A percentile compares a stretch with the other conserved stretches of the same genome.
Evolutionary conservation across 2,329 filamentous ascomycete species (phyloP).

Genomic region (Aureobasidium sp.): DNA sequence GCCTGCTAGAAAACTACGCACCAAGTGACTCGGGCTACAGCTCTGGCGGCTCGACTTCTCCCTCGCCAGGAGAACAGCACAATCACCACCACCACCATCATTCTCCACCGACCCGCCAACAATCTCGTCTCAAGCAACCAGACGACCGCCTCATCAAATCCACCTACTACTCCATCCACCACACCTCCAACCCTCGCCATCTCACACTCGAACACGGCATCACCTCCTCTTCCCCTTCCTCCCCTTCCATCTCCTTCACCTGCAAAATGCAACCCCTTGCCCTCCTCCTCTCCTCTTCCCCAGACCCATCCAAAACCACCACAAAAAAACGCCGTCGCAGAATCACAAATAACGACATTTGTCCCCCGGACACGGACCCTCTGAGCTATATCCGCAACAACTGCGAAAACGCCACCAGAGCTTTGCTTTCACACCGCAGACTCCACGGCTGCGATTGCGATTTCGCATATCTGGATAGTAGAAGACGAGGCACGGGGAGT

Average conservation of each 20-base stretch:
- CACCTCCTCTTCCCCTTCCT: not conserved
- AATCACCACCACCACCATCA: not conserved
- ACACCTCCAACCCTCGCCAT: not conserved
- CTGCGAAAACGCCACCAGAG: conserved; percentile 7
- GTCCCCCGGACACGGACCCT: not conserved
- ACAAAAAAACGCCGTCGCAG: conserved; percentile 5
- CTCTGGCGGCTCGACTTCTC: not conserved
- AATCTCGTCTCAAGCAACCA: not conserved
- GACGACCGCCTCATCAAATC: not conserved
- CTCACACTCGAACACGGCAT: conserved; percentile 4
- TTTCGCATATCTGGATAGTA: conserved; percentile 5
- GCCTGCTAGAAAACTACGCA: not conserved
- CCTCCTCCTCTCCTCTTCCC: not conserved
- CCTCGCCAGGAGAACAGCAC: not conserved
- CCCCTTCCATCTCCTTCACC: not conserved
- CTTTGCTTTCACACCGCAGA: not conserved
- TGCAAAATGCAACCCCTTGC: not conserved
- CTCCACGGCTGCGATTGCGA: conserved; percentile 11
- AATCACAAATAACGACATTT: conserved; percentile 11
- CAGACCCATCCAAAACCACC: not conserved
- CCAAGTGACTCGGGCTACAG: conserved; percentile 1
- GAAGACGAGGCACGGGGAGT: not conserved
- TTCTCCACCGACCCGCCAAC: not conserved
- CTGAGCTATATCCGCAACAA: conserved; percentile 2
- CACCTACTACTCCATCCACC: not conserved